Evolutionary conservation across 306 rosid species (phyloP).

Genomic region (Argentina anserina): DNA sequence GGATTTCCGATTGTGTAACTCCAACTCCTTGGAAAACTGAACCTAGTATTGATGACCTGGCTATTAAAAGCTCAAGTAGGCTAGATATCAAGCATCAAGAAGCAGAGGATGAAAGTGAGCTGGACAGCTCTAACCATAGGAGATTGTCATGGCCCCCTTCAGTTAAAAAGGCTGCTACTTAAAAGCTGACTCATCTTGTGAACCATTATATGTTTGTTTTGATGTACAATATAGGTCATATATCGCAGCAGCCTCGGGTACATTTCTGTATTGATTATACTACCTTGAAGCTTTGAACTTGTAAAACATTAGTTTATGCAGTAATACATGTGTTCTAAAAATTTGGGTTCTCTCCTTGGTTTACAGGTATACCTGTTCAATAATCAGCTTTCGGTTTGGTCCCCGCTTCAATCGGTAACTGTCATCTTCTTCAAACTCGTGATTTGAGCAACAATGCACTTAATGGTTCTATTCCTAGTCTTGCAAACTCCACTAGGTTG

Average conservation of each 20-base stretch:
- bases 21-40: constrained; percentile 73
- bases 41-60: constrained; percentile 54
- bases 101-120: constrained; percentile 34
- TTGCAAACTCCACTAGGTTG: too few relatives aligned
- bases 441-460: too few relatives aligned
- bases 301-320: too few relatives aligned
- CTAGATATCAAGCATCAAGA: constrained; percentile 40
- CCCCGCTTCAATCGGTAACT: too few relatives aligned
- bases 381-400: too few relatives aligned
- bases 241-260: not conserved
- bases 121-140: constrained; percentile 37
- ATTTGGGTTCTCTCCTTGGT: too few relatives aligned
- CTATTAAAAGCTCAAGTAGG: constrained; percentile 43
- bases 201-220: constrained; percentile 8
- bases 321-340: too few relatives aligned
- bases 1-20: constrained; percentile 54
- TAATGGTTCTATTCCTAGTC: too few relatives aligned
- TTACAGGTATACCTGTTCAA: too few relatives aligned
- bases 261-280: too few relatives aligned
- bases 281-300: too few relatives aligned
- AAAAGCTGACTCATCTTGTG: constrained; percentile 6
- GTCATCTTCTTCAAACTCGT: too few relatives aligned
- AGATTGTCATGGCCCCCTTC: constrained; percentile 58
- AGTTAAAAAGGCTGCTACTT: constrained; percentile 32
- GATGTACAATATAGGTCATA: constrained; percentile 12